These are phyloP conservation scores for Colletotrichum sp. DNA, from an alignment of 2,329 filamentous ascomycete species.

Conservation along the genomic window DNA sequence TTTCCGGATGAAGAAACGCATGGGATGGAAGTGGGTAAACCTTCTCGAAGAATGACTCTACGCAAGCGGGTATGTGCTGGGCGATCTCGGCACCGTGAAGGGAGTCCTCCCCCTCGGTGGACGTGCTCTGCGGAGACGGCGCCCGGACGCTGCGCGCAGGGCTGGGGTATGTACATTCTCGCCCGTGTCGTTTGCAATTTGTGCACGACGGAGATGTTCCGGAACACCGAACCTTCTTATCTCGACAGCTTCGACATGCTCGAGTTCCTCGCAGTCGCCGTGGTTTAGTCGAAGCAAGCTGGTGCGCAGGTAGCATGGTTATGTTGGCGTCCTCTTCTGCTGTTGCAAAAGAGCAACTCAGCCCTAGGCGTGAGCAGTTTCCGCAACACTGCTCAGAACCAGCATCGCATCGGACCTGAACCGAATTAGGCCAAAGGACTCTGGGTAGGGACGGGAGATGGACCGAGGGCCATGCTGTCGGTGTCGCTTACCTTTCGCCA, in stretches of 20 bases:
- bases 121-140: background rate
- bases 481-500: conserved; percentile 22
- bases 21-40: conserved; percentile 34
- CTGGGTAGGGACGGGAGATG: background rate
- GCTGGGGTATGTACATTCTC: conserved; percentile 24
- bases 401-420: conserved; percentile 33
- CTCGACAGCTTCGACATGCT: conserved; percentile 32
- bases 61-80: conserved; percentile 23
- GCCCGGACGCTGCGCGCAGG: conserved; percentile 1
- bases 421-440: background rate
- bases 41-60: conserved; percentile 29
- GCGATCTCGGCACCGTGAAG: background rate
- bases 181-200: conserved; percentile 24
- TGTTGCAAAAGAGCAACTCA: conserved; percentile 35
- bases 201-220: conserved; percentile 25
- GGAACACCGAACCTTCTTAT: conserved; percentile 29
- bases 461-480: background rate
- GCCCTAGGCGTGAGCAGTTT: conserved; percentile 37
- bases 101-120: background rate
- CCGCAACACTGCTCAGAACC: conserved; percentile 29
- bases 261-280: conserved; percentile 22
- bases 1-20: conserved; percentile 38
- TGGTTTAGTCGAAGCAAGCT: conserved; percentile 1
- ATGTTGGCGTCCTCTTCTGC: background rate
- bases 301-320: conserved; percentile 17